Percentiles rank a stretch among this genome's conserved stretches.
Evolutionary conservation across 2,329 filamentous ascomycete species (phyloP).

Genomic region (Penicillium sp.): DNA sequence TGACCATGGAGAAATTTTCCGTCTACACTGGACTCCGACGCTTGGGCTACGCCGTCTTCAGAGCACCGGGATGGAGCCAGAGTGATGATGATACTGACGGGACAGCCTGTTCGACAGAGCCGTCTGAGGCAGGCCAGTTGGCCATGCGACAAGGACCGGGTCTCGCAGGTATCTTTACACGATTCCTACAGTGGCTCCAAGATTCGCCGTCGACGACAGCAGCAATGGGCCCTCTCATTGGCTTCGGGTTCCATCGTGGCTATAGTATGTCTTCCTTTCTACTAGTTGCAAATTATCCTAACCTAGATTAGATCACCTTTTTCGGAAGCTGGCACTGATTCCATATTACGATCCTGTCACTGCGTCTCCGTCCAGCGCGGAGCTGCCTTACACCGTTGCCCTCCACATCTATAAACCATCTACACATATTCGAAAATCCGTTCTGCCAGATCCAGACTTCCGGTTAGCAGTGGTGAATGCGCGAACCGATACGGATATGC

Average conservation of each 20-base stretch:
- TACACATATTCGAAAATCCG: conserved; percentile 76
- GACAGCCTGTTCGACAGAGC: background rate
- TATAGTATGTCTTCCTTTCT: conserved; percentile 48
- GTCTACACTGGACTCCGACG: conserved; percentile 87
- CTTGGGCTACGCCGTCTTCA: conserved; percentile 77
- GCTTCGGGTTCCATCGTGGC: conserved; percentile 58
- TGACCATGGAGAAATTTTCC: conserved; percentile 79
- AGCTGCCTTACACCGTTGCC: conserved; percentile 70
- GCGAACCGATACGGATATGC: conserved; percentile 67
- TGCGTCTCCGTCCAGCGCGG: conserved; percentile 31
- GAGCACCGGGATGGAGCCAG: conserved; percentile 62
- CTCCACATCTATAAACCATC: conserved; percentile 83
- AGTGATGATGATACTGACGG: conserved; percentile 41
- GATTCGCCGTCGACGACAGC: conserved; percentile 30
- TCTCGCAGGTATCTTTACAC: conserved; percentile 36
- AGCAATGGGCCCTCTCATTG: conserved; percentile 55
- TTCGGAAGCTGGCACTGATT: conserved; percentile 75
- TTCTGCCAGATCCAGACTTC: conserved; percentile 79
- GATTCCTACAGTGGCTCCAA: conserved; percentile 42
- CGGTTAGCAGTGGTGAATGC: conserved; percentile 82
- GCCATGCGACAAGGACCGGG: conserved; percentile 27
- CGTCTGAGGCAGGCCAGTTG: background rate
- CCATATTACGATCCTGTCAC: conserved; percentile 68
- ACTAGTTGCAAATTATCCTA: background rate
- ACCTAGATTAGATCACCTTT: conserved; percentile 68